Percentiles rank a stretch among this genome's conserved stretches.
phyloP scores from a whole-genome alignment of 257 asterid genomes.

The Linderniella brevidens region DNA sequence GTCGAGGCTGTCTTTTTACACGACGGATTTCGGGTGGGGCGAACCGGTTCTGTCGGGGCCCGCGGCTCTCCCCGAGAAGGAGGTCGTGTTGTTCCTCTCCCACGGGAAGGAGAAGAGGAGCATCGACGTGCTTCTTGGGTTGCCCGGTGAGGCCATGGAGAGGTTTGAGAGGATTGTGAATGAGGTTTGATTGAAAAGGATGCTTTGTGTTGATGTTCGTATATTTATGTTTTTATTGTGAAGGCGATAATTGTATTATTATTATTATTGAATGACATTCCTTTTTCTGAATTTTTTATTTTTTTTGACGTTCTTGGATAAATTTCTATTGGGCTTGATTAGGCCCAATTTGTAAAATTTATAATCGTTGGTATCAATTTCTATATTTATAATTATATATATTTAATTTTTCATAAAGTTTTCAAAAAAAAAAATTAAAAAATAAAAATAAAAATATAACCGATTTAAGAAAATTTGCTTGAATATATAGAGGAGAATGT shows the following conservation, averaged over 20 bases:
- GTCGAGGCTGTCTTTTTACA: conserved; percentile 69
- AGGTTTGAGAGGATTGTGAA: conserved; percentile 47
- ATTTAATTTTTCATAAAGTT: no score
- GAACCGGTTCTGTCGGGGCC: conserved; percentile 63
- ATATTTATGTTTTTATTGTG: background rate
- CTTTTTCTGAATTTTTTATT: no score
- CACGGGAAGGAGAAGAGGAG: conserved; percentile 63
- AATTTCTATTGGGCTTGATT: no score
- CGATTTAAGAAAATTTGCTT: no score
- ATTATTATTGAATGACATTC: no score
- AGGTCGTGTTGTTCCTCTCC: conserved; percentile 63
- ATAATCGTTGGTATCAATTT: no score
- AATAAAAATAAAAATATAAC: no score
- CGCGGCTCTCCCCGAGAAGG: conserved; percentile 69
- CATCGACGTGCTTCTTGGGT: conserved; percentile 70
- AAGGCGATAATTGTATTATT: background rate
- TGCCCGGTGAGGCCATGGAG: conserved; percentile 79
- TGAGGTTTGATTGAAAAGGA: conserved; percentile 8
- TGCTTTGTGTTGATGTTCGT: background rate
- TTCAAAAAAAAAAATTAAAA: no score
- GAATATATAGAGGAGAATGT: no score
- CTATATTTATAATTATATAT: no score
- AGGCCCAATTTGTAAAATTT: no score
- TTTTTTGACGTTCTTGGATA: no score
- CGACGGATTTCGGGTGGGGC: conserved; percentile 88